A percentile compares a stretch with the other conserved stretches of the same genome.
These are phyloP conservation scores for Aspergillus funiculosus DNA, from an alignment of 495 filamentous ascomycete genomes.

Conservation along the genomic window DNA sequence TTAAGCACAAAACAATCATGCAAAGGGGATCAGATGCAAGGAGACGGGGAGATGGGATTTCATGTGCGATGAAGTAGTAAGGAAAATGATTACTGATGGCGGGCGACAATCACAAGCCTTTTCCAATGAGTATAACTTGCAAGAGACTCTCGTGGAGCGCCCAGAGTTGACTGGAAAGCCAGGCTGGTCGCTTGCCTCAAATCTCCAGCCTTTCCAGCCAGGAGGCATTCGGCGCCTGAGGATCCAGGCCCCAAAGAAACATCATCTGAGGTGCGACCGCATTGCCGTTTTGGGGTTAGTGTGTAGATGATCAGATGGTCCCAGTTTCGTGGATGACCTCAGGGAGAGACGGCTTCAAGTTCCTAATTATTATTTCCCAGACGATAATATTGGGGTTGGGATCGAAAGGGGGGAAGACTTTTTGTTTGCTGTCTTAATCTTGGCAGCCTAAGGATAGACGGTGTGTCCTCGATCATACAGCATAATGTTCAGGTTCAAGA, in stretches of 20 bases:
- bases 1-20: constrained; percentile 12
- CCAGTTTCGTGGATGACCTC: too few species aligned
- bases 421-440: too few species aligned
- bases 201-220: constrained; percentile 5
- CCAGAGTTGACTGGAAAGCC: constrained; percentile 16
- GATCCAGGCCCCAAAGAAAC: too few species aligned
- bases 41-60: constrained; percentile 2
- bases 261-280: constrained; percentile 14
- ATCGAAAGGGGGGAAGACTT: too few species aligned
- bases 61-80: constrained; percentile 11
- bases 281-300: constrained; percentile 4
- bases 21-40: constrained; percentile 8
- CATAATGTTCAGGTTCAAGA: background rate
- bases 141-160: constrained; percentile 4
- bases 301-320: background rate
- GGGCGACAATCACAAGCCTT: constrained; percentile 22
- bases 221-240: constrained; percentile 5
- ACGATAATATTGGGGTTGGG: too few species aligned
- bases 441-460: too few species aligned
- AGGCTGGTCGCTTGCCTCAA: constrained; percentile 8
- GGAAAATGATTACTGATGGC: constrained; percentile 9
- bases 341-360: too few species aligned
- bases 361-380: too few species aligned
- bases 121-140: background rate
- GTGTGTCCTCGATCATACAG: background rate